Percentiles rank a stretch among this genome's conserved stretches.
Conservation (phyloP, 192 early-diverging fungal species). For the Backusella luteola region DNA sequence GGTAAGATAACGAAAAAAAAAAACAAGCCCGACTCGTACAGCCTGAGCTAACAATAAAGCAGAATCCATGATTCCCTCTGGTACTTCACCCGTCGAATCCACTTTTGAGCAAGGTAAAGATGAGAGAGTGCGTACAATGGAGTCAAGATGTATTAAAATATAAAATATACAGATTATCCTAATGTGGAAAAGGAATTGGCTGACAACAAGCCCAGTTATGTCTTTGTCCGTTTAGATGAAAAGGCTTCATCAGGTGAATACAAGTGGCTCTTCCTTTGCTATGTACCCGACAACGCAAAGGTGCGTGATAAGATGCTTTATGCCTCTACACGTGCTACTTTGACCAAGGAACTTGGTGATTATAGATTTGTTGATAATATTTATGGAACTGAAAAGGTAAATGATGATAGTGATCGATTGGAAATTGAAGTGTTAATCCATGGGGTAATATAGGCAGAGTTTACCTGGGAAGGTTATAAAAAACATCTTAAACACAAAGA, state of each 20-base stretch:
- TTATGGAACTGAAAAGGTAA: conserved; percentile 71
- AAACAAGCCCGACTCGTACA: background rate
- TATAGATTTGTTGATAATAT: conserved; percentile 79
- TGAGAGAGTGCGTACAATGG: background rate
- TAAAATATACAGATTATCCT: background rate
- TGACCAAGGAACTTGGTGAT: conserved; percentile 80
- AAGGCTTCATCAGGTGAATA: conserved; percentile 35
- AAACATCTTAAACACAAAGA: conserved; percentile 57
- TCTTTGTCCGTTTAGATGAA: conserved; percentile 63
- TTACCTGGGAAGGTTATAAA: conserved; percentile 64
- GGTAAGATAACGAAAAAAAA: conserved; percentile 30
- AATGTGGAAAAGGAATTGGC: conserved; percentile 32
- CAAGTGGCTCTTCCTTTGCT: conserved; percentile 76
- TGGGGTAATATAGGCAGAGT: conserved; percentile 47
- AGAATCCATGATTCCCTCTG: conserved; percentile 40
- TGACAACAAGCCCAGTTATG: conserved; percentile 58
- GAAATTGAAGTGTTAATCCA: background rate
- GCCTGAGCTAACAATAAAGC: background rate
- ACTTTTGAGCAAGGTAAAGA: conserved; percentile 42
- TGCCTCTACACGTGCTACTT: conserved; percentile 78
- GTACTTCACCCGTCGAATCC: conserved; percentile 21
- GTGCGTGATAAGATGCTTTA: conserved; percentile 96
- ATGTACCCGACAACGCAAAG: conserved; percentile 77
- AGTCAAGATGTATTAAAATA: background rate
- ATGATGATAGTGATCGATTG: background rate